Evolutionary conservation across 2,329 filamentous ascomycete genomes (phyloP), one percentile per base, ranked within the genome.

Genomic region (Zasmidium cellare): DNA sequence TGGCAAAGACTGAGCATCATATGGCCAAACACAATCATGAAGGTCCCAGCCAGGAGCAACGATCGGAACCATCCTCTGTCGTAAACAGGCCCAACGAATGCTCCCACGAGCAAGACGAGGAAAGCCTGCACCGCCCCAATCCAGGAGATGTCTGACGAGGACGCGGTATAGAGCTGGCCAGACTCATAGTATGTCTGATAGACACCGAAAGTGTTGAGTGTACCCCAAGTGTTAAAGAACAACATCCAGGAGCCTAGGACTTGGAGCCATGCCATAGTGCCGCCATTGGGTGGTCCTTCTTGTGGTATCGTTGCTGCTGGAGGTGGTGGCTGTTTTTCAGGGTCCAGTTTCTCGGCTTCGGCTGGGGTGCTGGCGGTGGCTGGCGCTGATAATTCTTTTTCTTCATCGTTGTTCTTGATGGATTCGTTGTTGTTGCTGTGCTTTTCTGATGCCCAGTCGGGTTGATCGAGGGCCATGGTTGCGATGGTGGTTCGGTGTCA

Each of bases 1-100:
- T 67, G 72, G 57, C 78, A 79, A 6, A 82, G 69, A 44, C 75
- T 77, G 1, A 81, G 69, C 79, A 81, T 81, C 79, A 82, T 81
- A 51, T 79, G 75, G 3, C 80, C 80, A 35, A 81, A 72, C 2
- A 81, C 77, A 5, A 80, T 68, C 46, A 81, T 58, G 57, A 80
- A 69, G 9, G 74, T 72, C 51, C 80, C 80, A 3, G 70, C 65
- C 9, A 76, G 35, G 14, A 82, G 68, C 0, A 82, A 71, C 19
- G 65, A 56, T 24, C 75, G 73, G 53, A 81, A 77, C 61, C 81
- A 77, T 14, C 80, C 80, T 9, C 74, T 72, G 59, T 82, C 80
- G 66, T 80, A 82, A 47, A 82, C 71, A 0, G 79, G 80, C 1
- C 80, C 80, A 1, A 77, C 74, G 23, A 81, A 61, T 2, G 75